Evolutionary conservation across 2,329 filamentous ascomycete genomes (phyloP).

Genomic region (Calonectria hawksworthii): DNA sequence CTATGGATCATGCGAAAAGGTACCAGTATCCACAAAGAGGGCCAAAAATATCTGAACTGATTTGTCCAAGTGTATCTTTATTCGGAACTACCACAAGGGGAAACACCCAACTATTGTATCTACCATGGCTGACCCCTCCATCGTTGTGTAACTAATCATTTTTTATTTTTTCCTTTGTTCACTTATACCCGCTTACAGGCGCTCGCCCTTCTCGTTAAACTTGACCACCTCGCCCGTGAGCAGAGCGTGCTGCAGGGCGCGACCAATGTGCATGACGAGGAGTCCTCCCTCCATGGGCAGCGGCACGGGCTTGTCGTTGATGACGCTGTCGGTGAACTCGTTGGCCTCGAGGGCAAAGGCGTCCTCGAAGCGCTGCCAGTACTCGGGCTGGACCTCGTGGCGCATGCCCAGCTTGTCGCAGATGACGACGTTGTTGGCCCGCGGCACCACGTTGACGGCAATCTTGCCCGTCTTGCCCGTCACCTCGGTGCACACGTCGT

Average conservation of each 20-base stretch:
- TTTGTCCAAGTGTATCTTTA: neutral
- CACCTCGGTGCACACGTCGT: slow-evolving; percentile 74
- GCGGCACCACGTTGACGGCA: slow-evolving; percentile 70
- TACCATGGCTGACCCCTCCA: neutral
- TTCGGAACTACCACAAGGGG: neutral
- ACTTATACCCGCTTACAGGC: neutral
- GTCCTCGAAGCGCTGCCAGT: slow-evolving; percentile 73
- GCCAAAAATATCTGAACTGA: neutral
- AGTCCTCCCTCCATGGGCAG: slow-evolving; percentile 72
- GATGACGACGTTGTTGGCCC: slow-evolving; percentile 66
- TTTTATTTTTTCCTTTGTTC: neutral
- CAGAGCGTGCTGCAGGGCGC: slow-evolving; percentile 70
- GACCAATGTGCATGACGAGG: slow-evolving; percentile 71
- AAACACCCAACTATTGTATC: neutral
- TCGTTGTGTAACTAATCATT: neutral
- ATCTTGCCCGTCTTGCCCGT: slow-evolving; percentile 76
- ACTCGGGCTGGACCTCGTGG: slow-evolving; percentile 71
- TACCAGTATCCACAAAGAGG: neutral
- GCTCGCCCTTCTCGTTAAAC: slow-evolving; percentile 61
- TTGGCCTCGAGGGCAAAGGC: slow-evolving; percentile 74
- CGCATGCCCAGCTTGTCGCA: slow-evolving; percentile 62
- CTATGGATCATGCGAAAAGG: neutral
- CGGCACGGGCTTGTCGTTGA: slow-evolving; percentile 53
- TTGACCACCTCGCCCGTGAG: slow-evolving; percentile 68
- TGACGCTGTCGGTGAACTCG: slow-evolving; percentile 70